Conservation (phyloP, 2,329 filamentous ascomycete species). For the Microthyrium microscopicum region DNA sequence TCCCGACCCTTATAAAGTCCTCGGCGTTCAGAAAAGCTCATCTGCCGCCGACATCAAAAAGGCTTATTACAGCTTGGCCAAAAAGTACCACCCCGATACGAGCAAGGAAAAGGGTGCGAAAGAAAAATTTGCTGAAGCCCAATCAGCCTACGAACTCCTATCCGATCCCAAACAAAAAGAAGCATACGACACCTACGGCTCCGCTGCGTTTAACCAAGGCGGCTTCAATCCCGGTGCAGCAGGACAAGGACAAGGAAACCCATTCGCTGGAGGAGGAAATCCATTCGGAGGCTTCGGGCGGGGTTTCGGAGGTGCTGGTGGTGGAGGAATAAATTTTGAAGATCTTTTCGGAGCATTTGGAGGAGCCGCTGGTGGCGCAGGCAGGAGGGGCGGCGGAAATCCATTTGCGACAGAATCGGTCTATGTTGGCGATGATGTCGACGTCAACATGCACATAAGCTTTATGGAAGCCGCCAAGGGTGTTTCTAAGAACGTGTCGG, state of each 20-base stretch:
- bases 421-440: conserved; percentile 87
- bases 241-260: conserved; percentile 40
- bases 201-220: conserved; percentile 52
- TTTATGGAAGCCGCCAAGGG: conserved; percentile 96
- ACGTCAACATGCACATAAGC: conserved; percentile 80
- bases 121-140: conserved; percentile 84
- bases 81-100: conserved; percentile 95
- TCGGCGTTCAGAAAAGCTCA: conserved; percentile 73
- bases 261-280: conserved; percentile 41
- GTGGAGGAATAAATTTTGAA: conserved; percentile 82
- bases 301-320: conserved; percentile 49
- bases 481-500: conserved; percentile 68
- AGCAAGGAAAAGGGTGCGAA: conserved; percentile 92
- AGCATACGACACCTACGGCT: conserved; percentile 79
- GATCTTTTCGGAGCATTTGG: conserved; percentile 85
- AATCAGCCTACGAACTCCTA: conserved; percentile 83
- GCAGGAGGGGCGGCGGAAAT: conserved; percentile 30
- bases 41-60: conserved; percentile 86
- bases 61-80: conserved; percentile 91
- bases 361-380: conserved; percentile 35
- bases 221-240: conserved; percentile 64
- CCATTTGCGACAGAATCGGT: conserved; percentile 56
- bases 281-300: conserved; percentile 24
- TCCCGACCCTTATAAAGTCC: conserved; percentile 69
- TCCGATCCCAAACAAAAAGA: conserved; percentile 88